Evolutionary conservation across 306 rosid genomes (phyloP).

Genomic region (Arachis hypogaea): DNA sequence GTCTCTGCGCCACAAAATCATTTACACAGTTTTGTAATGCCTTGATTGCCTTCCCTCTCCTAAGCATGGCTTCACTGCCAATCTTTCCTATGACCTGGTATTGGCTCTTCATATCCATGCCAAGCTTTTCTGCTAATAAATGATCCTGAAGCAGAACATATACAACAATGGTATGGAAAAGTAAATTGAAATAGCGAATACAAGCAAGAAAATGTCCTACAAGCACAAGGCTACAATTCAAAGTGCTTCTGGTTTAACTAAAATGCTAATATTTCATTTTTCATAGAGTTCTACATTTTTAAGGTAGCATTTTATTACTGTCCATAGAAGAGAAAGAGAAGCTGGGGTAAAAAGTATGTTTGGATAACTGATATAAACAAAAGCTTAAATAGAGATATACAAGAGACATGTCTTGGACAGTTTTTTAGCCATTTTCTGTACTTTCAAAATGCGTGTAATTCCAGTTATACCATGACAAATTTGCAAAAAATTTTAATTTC

Average conservation of each 20-base stretch:
- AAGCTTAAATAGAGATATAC: no score
- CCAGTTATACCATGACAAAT: neutral
- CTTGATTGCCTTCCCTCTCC: slow-evolving; percentile 31
- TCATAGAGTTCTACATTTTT: neutral
- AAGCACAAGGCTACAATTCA: neutral
- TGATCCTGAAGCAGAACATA: slow-evolving; percentile 15
- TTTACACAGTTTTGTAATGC: slow-evolving; percentile 2
- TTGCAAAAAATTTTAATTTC: neutral
- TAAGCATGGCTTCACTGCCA: slow-evolving; percentile 3
- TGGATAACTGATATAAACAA: no score
- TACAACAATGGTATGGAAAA: slow-evolving; percentile 21
- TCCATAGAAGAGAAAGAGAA: no score
- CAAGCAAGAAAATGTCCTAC: slow-evolving; percentile 9
- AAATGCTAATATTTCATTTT: neutral
- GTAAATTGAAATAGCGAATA: slow-evolving; percentile 16
- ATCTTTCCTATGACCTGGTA: slow-evolving; percentile 11
- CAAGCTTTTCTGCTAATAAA: slow-evolving; percentile 30
- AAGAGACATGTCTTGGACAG: no score
- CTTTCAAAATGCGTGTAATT: neutral
- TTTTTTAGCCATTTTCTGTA: no score
- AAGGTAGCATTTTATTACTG: neutral
- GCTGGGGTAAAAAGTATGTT: no score
- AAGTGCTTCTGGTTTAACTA: neutral
- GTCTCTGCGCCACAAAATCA: slow-evolving; percentile 31
- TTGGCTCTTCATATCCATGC: slow-evolving; percentile 29